Base-by-base conservation (phyloP, 495 filamentous ascomycete genomes). In the Talaromyces adpressus region DNA sequence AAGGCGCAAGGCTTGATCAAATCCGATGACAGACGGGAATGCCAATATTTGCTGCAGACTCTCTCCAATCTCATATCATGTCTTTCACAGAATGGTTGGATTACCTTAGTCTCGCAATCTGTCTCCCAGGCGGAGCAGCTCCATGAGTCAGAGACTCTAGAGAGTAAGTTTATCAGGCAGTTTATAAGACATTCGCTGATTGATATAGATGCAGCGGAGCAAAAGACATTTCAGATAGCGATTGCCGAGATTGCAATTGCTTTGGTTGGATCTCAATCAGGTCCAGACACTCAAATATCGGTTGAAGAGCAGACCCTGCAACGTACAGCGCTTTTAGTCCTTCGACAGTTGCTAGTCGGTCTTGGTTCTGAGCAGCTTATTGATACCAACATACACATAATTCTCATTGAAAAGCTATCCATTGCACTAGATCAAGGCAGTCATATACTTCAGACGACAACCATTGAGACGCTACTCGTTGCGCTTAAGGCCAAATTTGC, bases 1-100 rank as follows among this genome's bases (percentile, higher is more conserved):
- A 69, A 65, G 47, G 20, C 23, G 2, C 22, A 16, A 7, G 49
- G 66, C 9, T 62, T 70, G 3, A 67, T 79, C 34, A 72, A 69
- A 18, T 62, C 71, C 0, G 86, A 91, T 66, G 90, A 94, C 67
- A 79, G 91, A 49, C 87, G 88, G 63, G 80, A 93, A 60, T 90
- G 85, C 63, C 76, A 88, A 12, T 96, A 97, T 71, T 87, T 94
- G 67, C 71, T 96, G 16, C 86, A 85, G 65, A 89, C 88, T 2
- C 72, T 94, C 0, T 87, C 86, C 16, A 91, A 90, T 65, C 76
- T 93, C 34, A 75, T 95, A 39, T 71, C 72, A n/a, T 67, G 71
- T 1, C 73, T 81, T 62, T 75, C 74, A 8, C 77, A 79, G 16
- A 75, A 70, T 57, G 78, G 77, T 25, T 81, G 78, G 78, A 64